A percentile compares a stretch with the other conserved stretches of the same genome.
These are phyloP conservation scores for Picochlorum sp. DNA, from an alignment of 139 green algal species.

Conservation along the genomic window DNA sequence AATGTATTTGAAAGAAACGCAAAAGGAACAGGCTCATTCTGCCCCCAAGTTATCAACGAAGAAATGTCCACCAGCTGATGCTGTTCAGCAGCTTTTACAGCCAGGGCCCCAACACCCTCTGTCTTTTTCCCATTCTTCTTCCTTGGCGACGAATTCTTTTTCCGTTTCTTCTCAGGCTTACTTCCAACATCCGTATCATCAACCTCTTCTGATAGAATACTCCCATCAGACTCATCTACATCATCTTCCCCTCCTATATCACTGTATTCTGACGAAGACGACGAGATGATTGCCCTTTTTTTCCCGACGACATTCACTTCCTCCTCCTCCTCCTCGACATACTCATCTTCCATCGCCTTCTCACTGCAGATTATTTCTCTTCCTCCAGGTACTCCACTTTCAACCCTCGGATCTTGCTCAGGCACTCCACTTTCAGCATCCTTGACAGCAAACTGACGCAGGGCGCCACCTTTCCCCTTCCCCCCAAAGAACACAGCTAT, in stretches of 20 bases:
- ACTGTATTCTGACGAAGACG: no score
- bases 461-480: no score
- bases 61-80: slow-evolving; percentile 31
- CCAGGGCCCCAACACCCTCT: slow-evolving; percentile 58
- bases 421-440: neutral
- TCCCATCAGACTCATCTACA: neutral
- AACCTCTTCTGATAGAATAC: neutral
- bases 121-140: slow-evolving; percentile 10
- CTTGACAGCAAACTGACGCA: no score
- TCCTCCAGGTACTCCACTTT: no score
- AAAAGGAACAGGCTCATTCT: slow-evolving; percentile 64
- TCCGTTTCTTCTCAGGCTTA: neutral
- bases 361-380: no score
- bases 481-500: slow-evolving; percentile 26
- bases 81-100: slow-evolving; percentile 39
- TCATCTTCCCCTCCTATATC: neutral
- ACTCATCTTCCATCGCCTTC: no score
- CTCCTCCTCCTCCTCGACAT: no score
- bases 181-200: neutral
- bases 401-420: neutral
- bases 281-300: no score
- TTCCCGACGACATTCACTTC: no score
- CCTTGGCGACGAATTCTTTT: neutral
- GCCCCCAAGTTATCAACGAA: slow-evolving; percentile 41
- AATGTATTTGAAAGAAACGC: slow-evolving; percentile 65